Evolutionary conservation across 179 eudicot species (phyloP).

Genomic region (Spinacia oleracea): DNA sequence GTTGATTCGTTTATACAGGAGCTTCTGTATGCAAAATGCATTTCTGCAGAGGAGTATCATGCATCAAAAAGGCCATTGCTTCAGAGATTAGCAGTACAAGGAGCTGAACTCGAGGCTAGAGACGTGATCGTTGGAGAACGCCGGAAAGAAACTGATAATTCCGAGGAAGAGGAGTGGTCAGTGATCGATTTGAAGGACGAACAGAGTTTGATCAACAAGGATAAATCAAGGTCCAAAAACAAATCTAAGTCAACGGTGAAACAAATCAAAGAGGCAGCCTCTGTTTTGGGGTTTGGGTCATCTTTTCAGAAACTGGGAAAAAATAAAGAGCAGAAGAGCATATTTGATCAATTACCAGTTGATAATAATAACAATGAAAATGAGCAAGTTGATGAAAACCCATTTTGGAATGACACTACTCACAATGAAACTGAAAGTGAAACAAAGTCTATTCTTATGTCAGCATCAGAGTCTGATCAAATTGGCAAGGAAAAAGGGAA

Average conservation of each 20-base stretch:
- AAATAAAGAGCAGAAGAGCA: slow-evolving; percentile 41
- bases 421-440: slow-evolving; percentile 36
- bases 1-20: slow-evolving; percentile 40
- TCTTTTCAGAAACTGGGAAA: slow-evolving; percentile 43
- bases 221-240: slow-evolving; percentile 40
- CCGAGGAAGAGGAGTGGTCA: slow-evolving; percentile 75
- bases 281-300: slow-evolving; percentile 48
- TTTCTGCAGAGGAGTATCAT: slow-evolving; percentile 85
- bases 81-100: slow-evolving; percentile 82
- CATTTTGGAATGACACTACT: slow-evolving; percentile 43
- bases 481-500: slow-evolving; percentile 33
- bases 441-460: slow-evolving; percentile 50
- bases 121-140: slow-evolving; percentile 50
- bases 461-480: slow-evolving; percentile 35
- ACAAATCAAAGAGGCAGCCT: slow-evolving; percentile 61
- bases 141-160: slow-evolving; percentile 30
- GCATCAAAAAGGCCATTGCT: slow-evolving; percentile 76
- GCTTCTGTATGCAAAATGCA: slow-evolving; percentile 75
- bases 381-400: slow-evolving; percentile 41
- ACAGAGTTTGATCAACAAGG: slow-evolving; percentile 32
- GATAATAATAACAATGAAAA: slow-evolving; percentile 30
- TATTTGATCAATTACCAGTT: slow-evolving; percentile 29
- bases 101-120: slow-evolving; percentile 66
- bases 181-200: slow-evolving; percentile 76
- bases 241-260: slow-evolving; percentile 45